These are phyloP conservation scores for Trichosporon sp. DNA, from an alignment of 1,284 basidiomycete species.

Conservation along the genomic window DNA sequence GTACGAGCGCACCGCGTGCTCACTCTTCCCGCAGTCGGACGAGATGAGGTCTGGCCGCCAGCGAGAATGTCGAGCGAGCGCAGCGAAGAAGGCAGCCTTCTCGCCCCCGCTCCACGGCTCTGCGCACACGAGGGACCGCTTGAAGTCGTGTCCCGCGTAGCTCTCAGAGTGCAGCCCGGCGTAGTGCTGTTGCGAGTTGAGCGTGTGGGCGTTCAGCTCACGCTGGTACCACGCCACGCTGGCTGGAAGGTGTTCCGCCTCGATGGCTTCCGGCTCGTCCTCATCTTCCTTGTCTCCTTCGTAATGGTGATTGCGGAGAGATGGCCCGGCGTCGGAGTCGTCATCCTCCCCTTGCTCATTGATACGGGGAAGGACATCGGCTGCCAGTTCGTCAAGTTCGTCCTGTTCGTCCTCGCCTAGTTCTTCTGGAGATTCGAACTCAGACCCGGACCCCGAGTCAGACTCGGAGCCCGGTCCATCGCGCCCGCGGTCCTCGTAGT, in stretches of 20 bases:
- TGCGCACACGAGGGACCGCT: constrained; percentile 30
- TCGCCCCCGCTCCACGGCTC: constrained; percentile 66
- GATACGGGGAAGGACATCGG: background rate
- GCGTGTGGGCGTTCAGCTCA: constrained; percentile 22
- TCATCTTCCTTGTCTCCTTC: background rate
- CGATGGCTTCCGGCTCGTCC: background rate
- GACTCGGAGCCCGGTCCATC: background rate
- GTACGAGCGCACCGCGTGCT: constrained; percentile 66
- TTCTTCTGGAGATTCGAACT: background rate
- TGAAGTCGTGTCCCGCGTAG: constrained; percentile 7
- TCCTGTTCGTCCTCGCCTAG: background rate
- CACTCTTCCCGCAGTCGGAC: constrained; percentile 63
- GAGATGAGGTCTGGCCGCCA: constrained; percentile 72
- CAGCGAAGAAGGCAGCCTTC: constrained; percentile 71
- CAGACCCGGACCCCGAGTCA: constrained; percentile 2
- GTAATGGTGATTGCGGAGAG: background rate
- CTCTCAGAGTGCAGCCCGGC: background rate
- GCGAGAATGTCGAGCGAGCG: constrained; percentile 66
- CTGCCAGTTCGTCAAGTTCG: background rate
- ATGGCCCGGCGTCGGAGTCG: background rate
- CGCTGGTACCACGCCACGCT: constrained; percentile 23
- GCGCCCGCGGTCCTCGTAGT: constrained; percentile 4
- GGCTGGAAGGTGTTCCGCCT: background rate
- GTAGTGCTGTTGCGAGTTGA: background rate
- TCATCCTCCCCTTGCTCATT: background rate